These are phyloP conservation scores for Austroboletus eburneus DNA, from an alignment of 768 basidiomycete species.

Conservation along the genomic window DNA sequence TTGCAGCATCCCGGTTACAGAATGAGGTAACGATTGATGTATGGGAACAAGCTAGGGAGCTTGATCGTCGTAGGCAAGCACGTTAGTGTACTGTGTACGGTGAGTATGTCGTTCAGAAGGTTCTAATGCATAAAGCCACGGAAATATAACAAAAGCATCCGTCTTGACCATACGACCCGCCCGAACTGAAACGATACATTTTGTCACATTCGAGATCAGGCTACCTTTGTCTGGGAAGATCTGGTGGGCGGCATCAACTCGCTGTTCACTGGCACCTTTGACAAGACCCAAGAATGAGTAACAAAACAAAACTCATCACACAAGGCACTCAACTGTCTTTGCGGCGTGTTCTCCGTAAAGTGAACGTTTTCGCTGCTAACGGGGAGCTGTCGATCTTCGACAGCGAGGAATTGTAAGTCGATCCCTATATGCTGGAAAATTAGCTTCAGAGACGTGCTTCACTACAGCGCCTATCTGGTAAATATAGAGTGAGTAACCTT, in stretches of 20 bases:
- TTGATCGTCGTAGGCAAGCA: slow-evolving; percentile 46
- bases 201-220: slow-evolving; percentile 12
- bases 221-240: background rate
- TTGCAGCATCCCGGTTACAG: slow-evolving; percentile 59
- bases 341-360: slow-evolving; percentile 20
- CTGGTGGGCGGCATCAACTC: background rate
- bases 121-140: background rate
- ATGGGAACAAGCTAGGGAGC: slow-evolving; percentile 62
- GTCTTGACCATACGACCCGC: background rate
- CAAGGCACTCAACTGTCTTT: slow-evolving; percentile 22
- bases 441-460: background rate
- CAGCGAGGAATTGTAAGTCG: slow-evolving; percentile 33
- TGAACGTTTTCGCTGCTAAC: slow-evolving; percentile 14
- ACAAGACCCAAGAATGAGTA: slow-evolving; percentile 10
- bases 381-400: slow-evolving; percentile 25
- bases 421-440: background rate
- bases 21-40: slow-evolving; percentile 49
- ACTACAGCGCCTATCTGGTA: slow-evolving; percentile 39
- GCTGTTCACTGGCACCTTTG: background rate
- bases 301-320: slow-evolving; percentile 12
- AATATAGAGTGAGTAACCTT: slow-evolving; percentile 28
- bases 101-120: slow-evolving; percentile 1
- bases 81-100: slow-evolving; percentile 8
- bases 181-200: slow-evolving; percentile 4
- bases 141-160: no score